Evolutionary conservation across 2,329 filamentous ascomycete genomes (phyloP).

Genomic region (Fusarium sp.): DNA sequence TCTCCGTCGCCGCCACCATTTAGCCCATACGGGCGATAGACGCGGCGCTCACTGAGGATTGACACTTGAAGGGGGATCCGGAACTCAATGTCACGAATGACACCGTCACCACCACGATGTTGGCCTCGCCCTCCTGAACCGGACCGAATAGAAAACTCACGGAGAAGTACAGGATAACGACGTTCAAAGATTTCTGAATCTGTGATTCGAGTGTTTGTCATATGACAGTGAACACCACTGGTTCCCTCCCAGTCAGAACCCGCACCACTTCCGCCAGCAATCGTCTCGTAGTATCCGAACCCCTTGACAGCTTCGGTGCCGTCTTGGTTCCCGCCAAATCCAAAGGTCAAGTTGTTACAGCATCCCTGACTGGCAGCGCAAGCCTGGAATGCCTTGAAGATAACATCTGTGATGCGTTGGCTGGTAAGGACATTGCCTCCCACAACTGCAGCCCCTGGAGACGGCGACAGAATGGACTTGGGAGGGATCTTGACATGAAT

Average conservation of each 20-base stretch:
- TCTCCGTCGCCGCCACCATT: constrained; percentile 81
- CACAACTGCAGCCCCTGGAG: constrained; percentile 79
- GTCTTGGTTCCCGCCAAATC: constrained; percentile 64
- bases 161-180: constrained; percentile 74
- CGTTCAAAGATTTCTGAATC: constrained; percentile 56
- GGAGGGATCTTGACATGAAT: constrained; percentile 78
- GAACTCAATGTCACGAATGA: constrained; percentile 81
- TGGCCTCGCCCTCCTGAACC: constrained; percentile 72
- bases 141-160: constrained; percentile 71
- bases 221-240: constrained; percentile 55
- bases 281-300: constrained; percentile 68
- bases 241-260: constrained; percentile 61
- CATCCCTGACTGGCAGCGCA: constrained; percentile 82
- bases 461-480: constrained; percentile 77
- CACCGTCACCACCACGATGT: constrained; percentile 76
- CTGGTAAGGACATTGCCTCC: constrained; percentile 75
- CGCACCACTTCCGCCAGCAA: constrained; percentile 70
- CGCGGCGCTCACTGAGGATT: constrained; percentile 79
- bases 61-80: constrained; percentile 78
- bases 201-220: constrained; percentile 85
- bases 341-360: constrained; percentile 86
- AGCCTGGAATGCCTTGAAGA: constrained; percentile 76
- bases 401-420: constrained; percentile 55
- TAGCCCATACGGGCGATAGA: constrained; percentile 75
- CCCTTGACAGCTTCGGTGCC: constrained; percentile 50